These are phyloP conservation scores for Rhododendron griersonianum DNA, from an alignment of 148 eudicot species.

Conservation along the genomic window DNA sequence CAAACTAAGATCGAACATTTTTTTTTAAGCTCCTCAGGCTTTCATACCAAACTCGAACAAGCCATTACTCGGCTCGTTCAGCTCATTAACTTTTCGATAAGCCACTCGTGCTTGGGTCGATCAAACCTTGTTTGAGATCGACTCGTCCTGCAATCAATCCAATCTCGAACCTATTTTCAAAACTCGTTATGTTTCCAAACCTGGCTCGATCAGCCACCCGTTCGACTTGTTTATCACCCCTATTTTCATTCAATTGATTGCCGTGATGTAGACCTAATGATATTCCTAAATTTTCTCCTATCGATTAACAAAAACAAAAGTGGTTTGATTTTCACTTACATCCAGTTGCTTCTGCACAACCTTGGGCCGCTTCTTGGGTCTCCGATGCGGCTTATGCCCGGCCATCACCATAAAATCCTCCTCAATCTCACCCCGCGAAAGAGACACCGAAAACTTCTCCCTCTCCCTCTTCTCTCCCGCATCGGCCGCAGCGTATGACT, in stretches of 20 bases:
- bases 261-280: neutral
- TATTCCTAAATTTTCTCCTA: neutral
- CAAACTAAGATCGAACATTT: neutral
- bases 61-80: neutral
- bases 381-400: constrained; percentile 34
- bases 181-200: neutral
- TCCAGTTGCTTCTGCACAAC: constrained; percentile 41
- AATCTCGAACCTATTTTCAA: neutral
- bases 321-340: constrained; percentile 22
- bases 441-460: constrained; percentile 32
- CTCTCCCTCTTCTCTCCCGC: constrained; percentile 22
- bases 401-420: constrained; percentile 40
- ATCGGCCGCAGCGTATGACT: constrained; percentile 15
- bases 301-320: neutral
- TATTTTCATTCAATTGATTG: neutral
- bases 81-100: neutral
- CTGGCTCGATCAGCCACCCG: neutral
- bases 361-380: constrained; percentile 49
- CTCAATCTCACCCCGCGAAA: constrained; percentile 36
- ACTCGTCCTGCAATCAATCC: neutral
- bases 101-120: neutral
- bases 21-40: neutral
- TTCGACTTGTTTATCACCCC: neutral
- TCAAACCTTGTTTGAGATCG: neutral
- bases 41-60: neutral